phyloP scores from a whole-genome alignment of 352 stramenopile species.

The Phytopythium vexans region DNA sequence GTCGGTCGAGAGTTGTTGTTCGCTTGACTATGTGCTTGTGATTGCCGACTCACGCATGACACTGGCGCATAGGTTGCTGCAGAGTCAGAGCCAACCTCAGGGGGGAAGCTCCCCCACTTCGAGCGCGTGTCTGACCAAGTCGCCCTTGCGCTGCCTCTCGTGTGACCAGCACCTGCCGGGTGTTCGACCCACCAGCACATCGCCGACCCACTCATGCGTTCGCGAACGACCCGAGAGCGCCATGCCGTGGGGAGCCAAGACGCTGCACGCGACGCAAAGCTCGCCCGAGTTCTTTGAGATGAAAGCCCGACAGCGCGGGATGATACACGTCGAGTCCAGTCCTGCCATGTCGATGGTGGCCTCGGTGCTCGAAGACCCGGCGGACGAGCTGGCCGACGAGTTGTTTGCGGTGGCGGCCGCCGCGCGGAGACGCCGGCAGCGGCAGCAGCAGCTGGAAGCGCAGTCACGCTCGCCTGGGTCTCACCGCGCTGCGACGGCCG shows the following conservation, averaged over 20 bases:
- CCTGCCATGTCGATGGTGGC: too few relatives aligned
- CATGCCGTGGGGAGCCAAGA: too few relatives aligned
- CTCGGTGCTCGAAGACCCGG: neutral
- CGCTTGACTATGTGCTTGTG: neutral
- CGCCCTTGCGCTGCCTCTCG: constrained; percentile 52
- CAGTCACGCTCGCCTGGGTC: too few relatives aligned
- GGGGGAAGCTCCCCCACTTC: neutral
- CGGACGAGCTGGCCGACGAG: neutral
- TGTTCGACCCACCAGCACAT: constrained; percentile 6
- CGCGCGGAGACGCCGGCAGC: constrained; percentile 18
- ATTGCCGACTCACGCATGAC: neutral
- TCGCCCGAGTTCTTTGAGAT: too few relatives aligned
- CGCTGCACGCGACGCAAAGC: too few relatives aligned
- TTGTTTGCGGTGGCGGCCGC: constrained; percentile 5
- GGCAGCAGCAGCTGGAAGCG: constrained; percentile 18
- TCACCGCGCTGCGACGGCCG: neutral
- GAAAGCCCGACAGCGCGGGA: too few relatives aligned
- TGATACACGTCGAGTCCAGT: too few relatives aligned
- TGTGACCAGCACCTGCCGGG: constrained; percentile 49
- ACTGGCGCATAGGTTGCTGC: constrained; percentile 19
- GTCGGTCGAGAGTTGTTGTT: constrained; percentile 4
- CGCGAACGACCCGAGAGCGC: too few relatives aligned
- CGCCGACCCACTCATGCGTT: too few relatives aligned
- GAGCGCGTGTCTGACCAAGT: constrained; percentile 42
- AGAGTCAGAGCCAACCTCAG: constrained; percentile 14